Percentiles rank a stretch among this genome's conserved stretches.
These are phyloP conservation scores for Cercospora sp. DNA, from an alignment of 2,329 filamentous ascomycete species.

Conservation along the genomic window DNA sequence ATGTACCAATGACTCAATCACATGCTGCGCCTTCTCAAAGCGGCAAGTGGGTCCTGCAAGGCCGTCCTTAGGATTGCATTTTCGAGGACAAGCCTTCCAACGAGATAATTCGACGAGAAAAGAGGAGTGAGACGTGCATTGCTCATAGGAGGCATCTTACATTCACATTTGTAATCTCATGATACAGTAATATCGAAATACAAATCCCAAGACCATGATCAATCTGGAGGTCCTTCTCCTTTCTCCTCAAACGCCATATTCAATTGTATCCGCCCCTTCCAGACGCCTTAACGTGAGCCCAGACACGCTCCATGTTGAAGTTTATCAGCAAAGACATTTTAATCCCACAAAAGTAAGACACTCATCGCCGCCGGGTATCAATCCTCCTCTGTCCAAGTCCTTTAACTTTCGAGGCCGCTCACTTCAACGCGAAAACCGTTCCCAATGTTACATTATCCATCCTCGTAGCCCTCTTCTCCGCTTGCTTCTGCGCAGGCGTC, in stretches of 20 bases:
- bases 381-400: background rate
- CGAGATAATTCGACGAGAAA: background rate
- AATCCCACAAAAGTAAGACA: background rate
- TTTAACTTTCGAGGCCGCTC: background rate
- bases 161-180: background rate
- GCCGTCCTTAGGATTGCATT: background rate
- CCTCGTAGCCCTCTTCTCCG: conserved; percentile 11
- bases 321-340: background rate
- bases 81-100: background rate
- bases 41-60: background rate
- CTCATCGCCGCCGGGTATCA: background rate
- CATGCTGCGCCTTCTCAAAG: background rate
- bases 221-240: background rate
- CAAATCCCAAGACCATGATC: background rate
- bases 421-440: conserved; percentile 15
- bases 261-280: background rate
- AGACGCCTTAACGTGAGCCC: background rate
- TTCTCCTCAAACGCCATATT: background rate
- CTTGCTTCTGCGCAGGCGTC: conserved; percentile 21
- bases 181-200: background rate
- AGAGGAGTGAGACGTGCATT: background rate
- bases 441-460: conserved; percentile 17
- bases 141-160: background rate
- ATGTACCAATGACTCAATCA: conserved; percentile 4
- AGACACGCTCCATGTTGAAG: background rate